These are phyloP conservation scores for Lasiosphaeria ovina DNA, from an alignment of 495 filamentous ascomycete genomes.

Conservation along the genomic window DNA sequence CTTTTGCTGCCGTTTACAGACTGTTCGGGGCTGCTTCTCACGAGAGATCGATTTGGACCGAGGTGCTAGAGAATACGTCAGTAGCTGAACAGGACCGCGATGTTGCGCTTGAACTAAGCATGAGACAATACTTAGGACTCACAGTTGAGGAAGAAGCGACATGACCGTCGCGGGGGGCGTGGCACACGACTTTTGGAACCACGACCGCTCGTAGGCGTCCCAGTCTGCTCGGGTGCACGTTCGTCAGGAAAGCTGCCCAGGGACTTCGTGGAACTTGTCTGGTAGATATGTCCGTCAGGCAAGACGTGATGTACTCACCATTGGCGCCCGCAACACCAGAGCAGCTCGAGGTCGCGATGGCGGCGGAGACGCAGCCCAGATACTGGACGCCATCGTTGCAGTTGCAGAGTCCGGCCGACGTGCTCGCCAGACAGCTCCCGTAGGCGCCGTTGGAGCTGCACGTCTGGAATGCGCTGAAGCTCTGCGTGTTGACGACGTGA, in stretches of 20 bases:
- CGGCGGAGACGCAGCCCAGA: slow-evolving; percentile 23
- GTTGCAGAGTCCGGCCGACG: slow-evolving; percentile 15
- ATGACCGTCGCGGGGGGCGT: slow-evolving; percentile 23
- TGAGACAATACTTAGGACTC: neutral
- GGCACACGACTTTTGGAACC: slow-evolving; percentile 19
- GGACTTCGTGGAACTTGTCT: no score
- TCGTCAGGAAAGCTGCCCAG: neutral
- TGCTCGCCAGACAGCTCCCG: slow-evolving; percentile 17
- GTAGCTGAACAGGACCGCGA: neutral
- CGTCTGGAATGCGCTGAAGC: slow-evolving; percentile 23
- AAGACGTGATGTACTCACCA: neutral
- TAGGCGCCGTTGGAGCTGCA: slow-evolving; percentile 24
- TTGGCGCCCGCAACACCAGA: slow-evolving; percentile 11
- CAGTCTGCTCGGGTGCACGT: slow-evolving; percentile 11
- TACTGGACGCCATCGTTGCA: slow-evolving; percentile 25
- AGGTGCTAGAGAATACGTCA: neutral
- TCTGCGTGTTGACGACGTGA: slow-evolving; percentile 6
- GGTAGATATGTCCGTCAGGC: neutral
- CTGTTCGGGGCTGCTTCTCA: neutral
- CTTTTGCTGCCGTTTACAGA: neutral
- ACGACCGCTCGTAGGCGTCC: slow-evolving; percentile 22
- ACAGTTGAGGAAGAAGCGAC: slow-evolving; percentile 19
- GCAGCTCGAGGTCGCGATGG: slow-evolving; percentile 25
- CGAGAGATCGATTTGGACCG: slow-evolving; percentile 17
- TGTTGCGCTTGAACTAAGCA: neutral